Evolutionary conservation across 208 protist species (phyloP).

Genomic region (Trypanosoma vivax): DNA sequence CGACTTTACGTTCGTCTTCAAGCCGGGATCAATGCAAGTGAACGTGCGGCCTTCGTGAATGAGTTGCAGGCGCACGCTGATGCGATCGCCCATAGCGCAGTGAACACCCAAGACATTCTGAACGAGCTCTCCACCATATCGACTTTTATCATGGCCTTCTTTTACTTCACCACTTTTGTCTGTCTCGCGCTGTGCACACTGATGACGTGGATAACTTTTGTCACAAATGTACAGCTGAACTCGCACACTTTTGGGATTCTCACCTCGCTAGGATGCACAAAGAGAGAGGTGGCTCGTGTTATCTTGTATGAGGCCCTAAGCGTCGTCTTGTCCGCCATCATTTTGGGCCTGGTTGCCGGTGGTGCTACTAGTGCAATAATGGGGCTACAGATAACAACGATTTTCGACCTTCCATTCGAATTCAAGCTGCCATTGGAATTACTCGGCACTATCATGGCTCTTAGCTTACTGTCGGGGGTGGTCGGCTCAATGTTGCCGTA

Average conservation of each 20-base stretch:
- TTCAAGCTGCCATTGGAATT: slow-evolving; percentile 88
- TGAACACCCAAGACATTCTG: slow-evolving; percentile 35
- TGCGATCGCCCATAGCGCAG: slow-evolving; percentile 27
- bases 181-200: slow-evolving; percentile 91
- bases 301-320: slow-evolving; percentile 93
- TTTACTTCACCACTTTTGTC: slow-evolving; percentile 89
- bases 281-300: slow-evolving; percentile 70
- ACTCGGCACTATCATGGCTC: slow-evolving; percentile 60
- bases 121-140: slow-evolving; percentile 41
- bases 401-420: slow-evolving; percentile 84
- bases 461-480: slow-evolving; percentile 80
- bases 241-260: slow-evolving; percentile 93
- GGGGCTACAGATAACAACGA: slow-evolving; percentile 78
- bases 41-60: slow-evolving; percentile 81
- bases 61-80: slow-evolving; percentile 62
- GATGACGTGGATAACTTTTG: slow-evolving; percentile 94
- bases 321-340: slow-evolving; percentile 88
- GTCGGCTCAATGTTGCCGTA: slow-evolving; percentile 83
- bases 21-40: slow-evolving; percentile 12
- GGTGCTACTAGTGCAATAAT: slow-evolving; percentile 74
- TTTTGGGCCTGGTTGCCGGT: slow-evolving; percentile 69
- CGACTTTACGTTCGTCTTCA: slow-evolving; percentile 69
- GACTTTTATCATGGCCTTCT: slow-evolving; percentile 88
- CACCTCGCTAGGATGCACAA: slow-evolving; percentile 86
- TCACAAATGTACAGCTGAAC: slow-evolving; percentile 92